phyloP scores from a whole-genome alignment of 2,329 filamentous ascomycete genomes.

The Emmonsiellopsis sp. region DNA sequence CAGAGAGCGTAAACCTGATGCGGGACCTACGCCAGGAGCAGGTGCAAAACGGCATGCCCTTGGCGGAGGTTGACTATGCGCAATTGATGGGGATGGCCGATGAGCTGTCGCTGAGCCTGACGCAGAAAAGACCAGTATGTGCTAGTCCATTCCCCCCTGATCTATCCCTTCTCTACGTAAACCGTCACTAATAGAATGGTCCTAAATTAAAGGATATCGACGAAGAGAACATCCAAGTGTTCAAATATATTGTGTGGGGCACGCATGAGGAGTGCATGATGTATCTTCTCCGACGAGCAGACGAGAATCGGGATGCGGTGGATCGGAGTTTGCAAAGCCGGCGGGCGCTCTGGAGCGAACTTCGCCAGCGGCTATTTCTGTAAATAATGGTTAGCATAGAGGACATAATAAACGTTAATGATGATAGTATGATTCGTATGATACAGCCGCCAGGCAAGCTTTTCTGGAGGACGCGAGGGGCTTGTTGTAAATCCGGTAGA shows the following conservation, averaged over 20 bases:
- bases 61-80: conserved; percentile 51
- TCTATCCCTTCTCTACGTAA: not conserved
- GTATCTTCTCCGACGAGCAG: conserved; percentile 53
- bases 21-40: conserved; percentile 37
- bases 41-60: conserved; percentile 34
- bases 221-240: conserved; percentile 37
- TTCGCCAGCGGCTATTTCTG: conserved; percentile 6
- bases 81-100: conserved; percentile 96
- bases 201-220: not conserved
- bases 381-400: not conserved
- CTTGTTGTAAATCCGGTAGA: too few species aligned
- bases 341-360: conserved; percentile 12
- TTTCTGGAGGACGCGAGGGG: too few species aligned
- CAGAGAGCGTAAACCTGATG: conserved; percentile 43
- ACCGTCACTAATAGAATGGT: not conserved
- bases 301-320: conserved; percentile 63
- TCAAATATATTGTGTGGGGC: conserved; percentile 53
- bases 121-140: conserved; percentile 27
- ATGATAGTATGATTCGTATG: not conserved
- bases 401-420: not conserved
- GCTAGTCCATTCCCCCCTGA: not conserved
- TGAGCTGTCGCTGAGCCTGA: conserved; percentile 60
- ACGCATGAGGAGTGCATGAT: conserved; percentile 51
- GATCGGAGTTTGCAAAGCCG: conserved; percentile 29
- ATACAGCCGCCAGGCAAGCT: too few species aligned